A percentile compares a stretch with the other conserved stretches of the same genome.
phyloP scores from a whole-genome alignment of 805 yeast genomes.

The Candida coquimbonensis region DNA sequence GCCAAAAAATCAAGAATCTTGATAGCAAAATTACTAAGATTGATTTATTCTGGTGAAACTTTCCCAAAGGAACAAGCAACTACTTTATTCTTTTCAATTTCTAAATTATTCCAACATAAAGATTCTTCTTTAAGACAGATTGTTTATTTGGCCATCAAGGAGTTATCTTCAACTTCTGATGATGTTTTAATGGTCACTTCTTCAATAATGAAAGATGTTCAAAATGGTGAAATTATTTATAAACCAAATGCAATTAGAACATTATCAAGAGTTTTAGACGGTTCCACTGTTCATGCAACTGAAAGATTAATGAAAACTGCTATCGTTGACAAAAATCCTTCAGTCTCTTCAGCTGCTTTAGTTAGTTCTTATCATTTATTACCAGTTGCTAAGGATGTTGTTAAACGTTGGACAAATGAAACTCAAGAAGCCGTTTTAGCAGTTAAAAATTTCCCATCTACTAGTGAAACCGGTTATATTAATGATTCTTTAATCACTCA shows the following conservation, averaged over 20 bases:
- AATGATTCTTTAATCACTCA: slow-evolving; percentile 78
- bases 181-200: slow-evolving; percentile 97
- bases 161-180: slow-evolving; percentile 73
- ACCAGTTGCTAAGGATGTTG: slow-evolving; percentile 86
- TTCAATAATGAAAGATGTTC: slow-evolving; percentile 96
- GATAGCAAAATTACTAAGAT: slow-evolving; percentile 74
- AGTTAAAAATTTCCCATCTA: slow-evolving; percentile 33
- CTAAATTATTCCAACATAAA: slow-evolving; percentile 90
- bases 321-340: slow-evolving; percentile 84
- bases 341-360: slow-evolving; percentile 88
- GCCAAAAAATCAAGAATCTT: slow-evolving; percentile 80
- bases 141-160: slow-evolving; percentile 91
- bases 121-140: slow-evolving; percentile 84
- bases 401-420: slow-evolving; percentile 90
- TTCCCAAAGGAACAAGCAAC: slow-evolving; percentile 90
- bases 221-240: slow-evolving; percentile 75
- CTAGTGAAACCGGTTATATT: slow-evolving; percentile 39
- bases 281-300: slow-evolving; percentile 83
- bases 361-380: slow-evolving; percentile 84
- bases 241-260: slow-evolving; percentile 95
- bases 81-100: slow-evolving; percentile 83
- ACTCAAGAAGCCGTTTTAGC: slow-evolving; percentile 83
- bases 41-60: slow-evolving; percentile 78
- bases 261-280: slow-evolving; percentile 82
- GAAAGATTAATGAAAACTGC: slow-evolving; percentile 91